Conservation (phyloP, 495 filamentous ascomycete genomes). For the Rostrohypoxylon terebratum region DNA sequence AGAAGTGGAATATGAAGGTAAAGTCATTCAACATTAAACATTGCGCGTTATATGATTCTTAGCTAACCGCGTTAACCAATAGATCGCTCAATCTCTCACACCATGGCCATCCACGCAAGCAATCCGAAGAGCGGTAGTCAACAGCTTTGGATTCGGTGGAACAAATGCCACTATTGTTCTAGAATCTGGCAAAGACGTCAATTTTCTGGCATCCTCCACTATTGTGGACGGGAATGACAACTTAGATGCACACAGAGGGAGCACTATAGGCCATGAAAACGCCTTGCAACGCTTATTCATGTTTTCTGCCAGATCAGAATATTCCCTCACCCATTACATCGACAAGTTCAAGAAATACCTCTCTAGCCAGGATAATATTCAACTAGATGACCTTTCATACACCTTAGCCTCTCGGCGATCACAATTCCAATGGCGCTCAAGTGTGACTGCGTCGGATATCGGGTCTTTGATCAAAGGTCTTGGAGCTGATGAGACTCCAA, state of each 20-base stretch:
- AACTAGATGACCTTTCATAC: not conserved
- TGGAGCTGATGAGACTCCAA: not conserved
- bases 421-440: not conserved
- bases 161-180: not conserved
- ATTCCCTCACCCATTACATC: not conserved
- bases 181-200: not conserved
- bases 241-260: not conserved
- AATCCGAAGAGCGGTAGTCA: not conserved
- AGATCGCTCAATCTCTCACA: not conserved
- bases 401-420: not conserved
- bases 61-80: not conserved
- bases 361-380: not conserved
- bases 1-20: not conserved
- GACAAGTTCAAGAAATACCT: not conserved
- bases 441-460: not conserved
- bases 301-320: not conserved
- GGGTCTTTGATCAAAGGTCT: not conserved
- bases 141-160: not conserved
- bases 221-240: not conserved
- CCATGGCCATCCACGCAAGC: not conserved
- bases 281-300: not conserved
- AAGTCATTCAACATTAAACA: too few relatives aligned
- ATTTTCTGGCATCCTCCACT: not conserved
- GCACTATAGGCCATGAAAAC: not conserved
- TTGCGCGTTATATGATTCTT: not conserved